These are phyloP conservation scores for Emmonsiellopsis sp. DNA, from an alignment of 2,329 filamentous ascomycete species.

Conservation along the genomic window DNA sequence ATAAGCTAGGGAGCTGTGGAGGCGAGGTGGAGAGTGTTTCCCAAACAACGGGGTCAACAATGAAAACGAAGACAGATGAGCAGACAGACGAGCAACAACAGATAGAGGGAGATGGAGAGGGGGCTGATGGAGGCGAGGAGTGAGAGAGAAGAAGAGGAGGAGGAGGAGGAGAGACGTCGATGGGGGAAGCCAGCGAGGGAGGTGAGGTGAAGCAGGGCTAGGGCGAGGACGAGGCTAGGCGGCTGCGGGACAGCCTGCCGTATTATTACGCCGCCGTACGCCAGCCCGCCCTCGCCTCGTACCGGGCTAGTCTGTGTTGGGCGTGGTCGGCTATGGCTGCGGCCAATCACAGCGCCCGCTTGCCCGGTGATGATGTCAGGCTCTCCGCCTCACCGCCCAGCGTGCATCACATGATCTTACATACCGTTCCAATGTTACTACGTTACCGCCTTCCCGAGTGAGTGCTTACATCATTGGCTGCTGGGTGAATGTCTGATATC, in stretches of 20 bases:
- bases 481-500: too few species aligned
- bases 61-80: constrained; percentile 11
- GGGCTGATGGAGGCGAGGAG: constrained; percentile 11
- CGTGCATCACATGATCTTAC: too few species aligned
- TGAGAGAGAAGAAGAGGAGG: background rate
- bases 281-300: too few species aligned
- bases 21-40: constrained; percentile 1
- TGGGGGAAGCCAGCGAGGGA: background rate
- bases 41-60: constrained; percentile 10
- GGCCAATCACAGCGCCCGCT: too few species aligned
- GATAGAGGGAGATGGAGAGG: constrained; percentile 8
- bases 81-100: constrained; percentile 12
- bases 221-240: background rate
- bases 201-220: background rate
- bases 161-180: background rate
- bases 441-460: too few species aligned
- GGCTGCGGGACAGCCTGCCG: background rate
- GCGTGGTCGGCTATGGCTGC: too few species aligned
- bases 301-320: too few species aligned
- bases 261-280: background rate
- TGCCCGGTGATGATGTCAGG: too few species aligned
- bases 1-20: constrained; percentile 8
- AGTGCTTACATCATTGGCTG: too few species aligned
- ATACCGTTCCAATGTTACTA: too few species aligned
- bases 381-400: too few species aligned